Conservation (phyloP, 768 basidiomycete genomes). For the Phaffia australis region DNA sequence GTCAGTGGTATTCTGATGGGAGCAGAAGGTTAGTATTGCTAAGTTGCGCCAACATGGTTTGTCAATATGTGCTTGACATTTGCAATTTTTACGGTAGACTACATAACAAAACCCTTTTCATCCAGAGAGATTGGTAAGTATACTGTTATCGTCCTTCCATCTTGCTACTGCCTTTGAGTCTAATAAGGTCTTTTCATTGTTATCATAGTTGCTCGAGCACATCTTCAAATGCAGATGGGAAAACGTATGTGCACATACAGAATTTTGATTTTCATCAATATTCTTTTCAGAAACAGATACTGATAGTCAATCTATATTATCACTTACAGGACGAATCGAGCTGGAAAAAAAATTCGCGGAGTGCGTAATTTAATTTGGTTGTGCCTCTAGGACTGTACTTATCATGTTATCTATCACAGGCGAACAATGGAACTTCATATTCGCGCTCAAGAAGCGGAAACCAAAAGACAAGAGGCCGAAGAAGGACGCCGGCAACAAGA, state of each 20-base stretch:
- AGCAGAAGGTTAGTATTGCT: conserved; percentile 36
- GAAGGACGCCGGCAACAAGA: conserved; percentile 38
- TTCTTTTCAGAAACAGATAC: no score
- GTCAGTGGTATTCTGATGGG: conserved; percentile 40
- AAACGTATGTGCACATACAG: conserved; percentile 31
- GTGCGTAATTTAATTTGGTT: not conserved
- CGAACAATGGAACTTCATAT: conserved; percentile 21
- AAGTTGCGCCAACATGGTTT: not conserved
- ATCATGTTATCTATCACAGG: no score
- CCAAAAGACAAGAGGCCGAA: conserved; percentile 31
- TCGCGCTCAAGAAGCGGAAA: conserved; percentile 34
- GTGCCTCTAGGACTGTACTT: not conserved
- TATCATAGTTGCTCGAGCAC: conserved; percentile 16
- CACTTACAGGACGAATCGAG: conserved; percentile 6
- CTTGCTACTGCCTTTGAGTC: not conserved
- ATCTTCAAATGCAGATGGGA: conserved; percentile 37
- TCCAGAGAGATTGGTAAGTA: conserved; percentile 34
- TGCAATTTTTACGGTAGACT: conserved; percentile 31
- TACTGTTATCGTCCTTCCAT: not conserved
- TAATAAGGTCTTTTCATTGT: not conserved
- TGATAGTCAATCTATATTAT: no score
- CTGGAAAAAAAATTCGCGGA: conserved; percentile 15
- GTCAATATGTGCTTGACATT: no score
- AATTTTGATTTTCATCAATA: no score
- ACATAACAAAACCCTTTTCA: conserved; percentile 41